phyloP scores from a whole-genome alignment of 2,329 filamentous ascomycete genomes.

The Moelleriella libera region DNA sequence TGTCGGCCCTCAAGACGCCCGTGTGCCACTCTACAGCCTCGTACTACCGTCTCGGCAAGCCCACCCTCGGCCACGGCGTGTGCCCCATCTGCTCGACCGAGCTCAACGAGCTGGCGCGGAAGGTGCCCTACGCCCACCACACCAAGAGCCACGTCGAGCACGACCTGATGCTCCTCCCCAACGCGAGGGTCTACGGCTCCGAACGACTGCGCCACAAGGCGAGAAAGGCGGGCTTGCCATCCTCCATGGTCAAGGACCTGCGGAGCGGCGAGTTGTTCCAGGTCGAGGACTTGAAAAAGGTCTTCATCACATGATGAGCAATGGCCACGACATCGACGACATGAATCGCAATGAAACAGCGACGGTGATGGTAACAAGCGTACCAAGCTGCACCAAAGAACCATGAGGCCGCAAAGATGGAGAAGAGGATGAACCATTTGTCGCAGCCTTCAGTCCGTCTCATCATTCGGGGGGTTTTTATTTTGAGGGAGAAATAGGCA shows the following conservation, averaged over 20 bases:
- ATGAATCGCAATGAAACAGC: too few species aligned
- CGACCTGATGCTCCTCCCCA: slow-evolving; percentile 77
- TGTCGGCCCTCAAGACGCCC: slow-evolving; percentile 91
- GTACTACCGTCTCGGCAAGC: slow-evolving; percentile 13
- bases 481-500: too few species aligned
- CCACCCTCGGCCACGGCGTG: slow-evolving; percentile 53
- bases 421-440: too few species aligned
- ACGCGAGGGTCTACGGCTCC: slow-evolving; percentile 71
- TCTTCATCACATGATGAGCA: slow-evolving; percentile 62
- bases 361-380: too few species aligned
- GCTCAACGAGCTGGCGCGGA: slow-evolving; percentile 77
- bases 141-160: slow-evolving; percentile 85
- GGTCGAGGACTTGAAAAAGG: slow-evolving; percentile 58
- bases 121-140: slow-evolving; percentile 89
- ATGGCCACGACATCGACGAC: background rate
- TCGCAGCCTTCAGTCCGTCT: too few species aligned
- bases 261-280: slow-evolving; percentile 57
- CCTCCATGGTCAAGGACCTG: slow-evolving; percentile 61
- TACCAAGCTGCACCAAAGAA: too few species aligned
- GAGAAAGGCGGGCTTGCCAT: slow-evolving; percentile 57
- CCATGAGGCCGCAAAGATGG: too few species aligned
- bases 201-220: slow-evolving; percentile 63
- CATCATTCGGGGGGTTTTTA: too few species aligned
- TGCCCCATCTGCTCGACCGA: slow-evolving; percentile 96
- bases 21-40: slow-evolving; percentile 65